Evolutionary conservation across 768 basidiomycete species (phyloP), one percentile per base, ranked within the genome.

Genomic region (Pisolithus microcarpus): DNA sequence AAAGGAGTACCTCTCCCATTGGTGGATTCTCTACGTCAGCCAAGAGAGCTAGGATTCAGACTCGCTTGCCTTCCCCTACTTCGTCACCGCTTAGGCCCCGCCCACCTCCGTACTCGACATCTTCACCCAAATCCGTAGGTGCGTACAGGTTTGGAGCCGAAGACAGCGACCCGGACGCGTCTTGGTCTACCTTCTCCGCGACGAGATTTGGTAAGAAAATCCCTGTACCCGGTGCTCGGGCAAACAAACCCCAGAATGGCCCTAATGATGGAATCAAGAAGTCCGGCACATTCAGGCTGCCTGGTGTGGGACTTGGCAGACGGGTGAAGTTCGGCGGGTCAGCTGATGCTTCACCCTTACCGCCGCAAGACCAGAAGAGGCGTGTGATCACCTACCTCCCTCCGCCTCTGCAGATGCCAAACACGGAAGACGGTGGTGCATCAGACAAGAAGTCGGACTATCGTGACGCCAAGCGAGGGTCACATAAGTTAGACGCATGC

Each of bases 311-410:
- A 44, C 23, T 7, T 15, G 43, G 43, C 8, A 15, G 43, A 24
- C 23, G 43, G 43, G 16, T 15, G 13, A 24, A 24, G 23, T 4
- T 13, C 10, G 26, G 43, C 23, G 26, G 28, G 16, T 7, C 23
- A 8, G 16, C 26, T 21, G n/a, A 44, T 28, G 43, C 8, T 24
- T 4, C 18, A 23, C 11, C 4, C 11, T 9, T 16, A 24, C 24
- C 23, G 43, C 45, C 48, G 10, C 48, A n/a, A 15, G 55, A 46
- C 8, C 49, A n/a, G 19, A 57, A 46, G 23, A 51, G 28, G 18
- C 65, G 65, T 4, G 58, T 67, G 7, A 60, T 67, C 40, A 66
- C 60, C 1, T 66, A 66, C 47, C 48, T 67, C 1, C 65, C 65
- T 1, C 65, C 65, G 4, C 64, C 62, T 7, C 61, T 43, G 54